phyloP scores from a whole-genome alignment of 2,329 filamentous ascomycete species.

The Tolypocladium nubicola region DNA sequence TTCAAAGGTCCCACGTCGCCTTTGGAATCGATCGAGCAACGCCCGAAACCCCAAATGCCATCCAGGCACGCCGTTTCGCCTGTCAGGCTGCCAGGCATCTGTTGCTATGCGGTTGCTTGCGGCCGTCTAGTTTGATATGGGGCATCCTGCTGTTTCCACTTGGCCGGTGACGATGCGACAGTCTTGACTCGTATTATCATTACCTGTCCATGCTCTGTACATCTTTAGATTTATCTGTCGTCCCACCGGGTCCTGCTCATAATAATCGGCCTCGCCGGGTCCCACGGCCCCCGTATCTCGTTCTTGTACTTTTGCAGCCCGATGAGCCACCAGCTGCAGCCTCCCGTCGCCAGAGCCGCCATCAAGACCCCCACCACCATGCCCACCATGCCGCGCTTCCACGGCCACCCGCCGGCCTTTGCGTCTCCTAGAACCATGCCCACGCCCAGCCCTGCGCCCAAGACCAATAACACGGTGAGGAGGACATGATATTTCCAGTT shows the following conservation, averaged over 20 bases:
- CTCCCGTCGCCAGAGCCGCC: slow-evolving; percentile 72
- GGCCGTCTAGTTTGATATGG: neutral
- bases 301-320: slow-evolving; percentile 98
- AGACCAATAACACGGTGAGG: slow-evolving; percentile 65
- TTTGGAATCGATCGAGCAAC: neutral
- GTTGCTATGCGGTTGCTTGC: neutral
- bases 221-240: slow-evolving; percentile 14
- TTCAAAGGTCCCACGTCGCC: neutral
- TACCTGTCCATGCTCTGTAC: neutral
- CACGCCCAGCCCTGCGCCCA: slow-evolving; percentile 70
- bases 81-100: neutral
- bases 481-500: slow-evolving; percentile 73
- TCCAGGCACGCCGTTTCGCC: neutral
- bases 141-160: neutral
- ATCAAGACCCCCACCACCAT: slow-evolving; percentile 66
- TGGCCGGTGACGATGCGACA: neutral
- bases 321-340: slow-evolving; percentile 97
- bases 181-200: neutral
- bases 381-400: slow-evolving; percentile 54
- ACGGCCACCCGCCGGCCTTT: slow-evolving; percentile 31
- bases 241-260: slow-evolving; percentile 52
- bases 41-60: neutral
- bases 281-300: slow-evolving; percentile 96
- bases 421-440: slow-evolving; percentile 46
- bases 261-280: slow-evolving; percentile 83